Evolutionary conservation across 768 basidiomycete species (phyloP).

Genomic region (Lactarius quietus): DNA sequence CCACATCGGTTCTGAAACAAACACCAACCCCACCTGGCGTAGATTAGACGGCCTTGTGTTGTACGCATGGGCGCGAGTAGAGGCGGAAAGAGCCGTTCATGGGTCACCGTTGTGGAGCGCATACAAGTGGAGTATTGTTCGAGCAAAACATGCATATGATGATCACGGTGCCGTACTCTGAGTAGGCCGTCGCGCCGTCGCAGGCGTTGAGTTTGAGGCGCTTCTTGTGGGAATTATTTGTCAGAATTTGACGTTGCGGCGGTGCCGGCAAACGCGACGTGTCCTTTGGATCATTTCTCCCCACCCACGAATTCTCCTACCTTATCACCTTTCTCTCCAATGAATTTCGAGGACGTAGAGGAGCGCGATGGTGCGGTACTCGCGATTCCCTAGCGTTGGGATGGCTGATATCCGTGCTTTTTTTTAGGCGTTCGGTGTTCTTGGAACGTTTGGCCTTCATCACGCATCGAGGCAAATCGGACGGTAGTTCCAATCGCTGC

Average conservation of each 20-base stretch:
- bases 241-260: not conserved
- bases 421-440: constrained; percentile 85
- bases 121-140: not conserved
- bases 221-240: constrained; percentile 11
- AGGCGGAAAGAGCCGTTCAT: not conserved
- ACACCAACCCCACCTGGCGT: not conserved
- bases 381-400: not conserved
- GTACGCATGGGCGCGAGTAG: not conserved
- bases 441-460: constrained; percentile 99
- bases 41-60: not conserved
- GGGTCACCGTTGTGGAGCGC: not conserved
- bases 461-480: constrained; percentile 95
- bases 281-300: constrained; percentile 16
- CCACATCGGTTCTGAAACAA: constrained; percentile 1
- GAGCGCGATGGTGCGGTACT: constrained; percentile 80
- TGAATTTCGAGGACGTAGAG: constrained; percentile 95
- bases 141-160: too few species aligned
- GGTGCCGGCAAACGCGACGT: constrained; percentile 18
- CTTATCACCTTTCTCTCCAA: not conserved
- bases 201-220: too few species aligned
- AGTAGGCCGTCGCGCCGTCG: not conserved
- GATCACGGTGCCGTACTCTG: not conserved
- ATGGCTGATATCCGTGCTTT: constrained; percentile 1
- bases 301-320: not conserved
- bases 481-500: constrained; percentile 99